Percentiles rank a stretch among this genome's conserved stretches.
These are phyloP conservation scores for Debaryomycetaceae sp. DNA, from an alignment of 1,139 yeast species.

Conservation along the genomic window DNA sequence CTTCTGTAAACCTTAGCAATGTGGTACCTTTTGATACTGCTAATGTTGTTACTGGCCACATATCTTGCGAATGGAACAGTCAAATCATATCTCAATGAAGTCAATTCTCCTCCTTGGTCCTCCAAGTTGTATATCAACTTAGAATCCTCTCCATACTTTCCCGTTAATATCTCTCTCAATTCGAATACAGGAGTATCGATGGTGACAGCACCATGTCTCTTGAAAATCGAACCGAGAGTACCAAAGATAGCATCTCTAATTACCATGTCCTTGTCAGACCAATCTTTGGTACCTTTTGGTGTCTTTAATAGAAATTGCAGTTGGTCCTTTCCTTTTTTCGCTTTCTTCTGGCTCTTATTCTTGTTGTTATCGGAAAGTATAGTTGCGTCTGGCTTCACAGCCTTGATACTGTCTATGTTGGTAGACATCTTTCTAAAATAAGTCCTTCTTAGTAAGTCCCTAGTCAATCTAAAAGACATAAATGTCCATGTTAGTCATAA, in stretches of 20 bases:
- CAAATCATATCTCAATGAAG: slow-evolving; percentile 90
- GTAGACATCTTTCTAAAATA: slow-evolving; percentile 23
- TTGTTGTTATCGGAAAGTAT: slow-evolving; percentile 8
- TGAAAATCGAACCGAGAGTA: slow-evolving; percentile 69
- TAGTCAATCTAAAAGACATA: background rate
- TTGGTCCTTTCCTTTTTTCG: slow-evolving; percentile 28
- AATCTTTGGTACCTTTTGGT: slow-evolving; percentile 96
- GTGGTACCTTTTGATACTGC: slow-evolving; percentile 88
- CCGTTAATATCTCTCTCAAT: slow-evolving; percentile 88
- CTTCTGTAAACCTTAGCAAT: slow-evolving; percentile 97
- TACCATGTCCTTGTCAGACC: slow-evolving; percentile 98
- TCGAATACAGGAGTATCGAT: slow-evolving; percentile 98
- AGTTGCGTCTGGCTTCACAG: slow-evolving; percentile 11
- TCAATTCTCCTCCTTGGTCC: slow-evolving; percentile 97
- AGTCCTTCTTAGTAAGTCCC: slow-evolving; percentile 4
- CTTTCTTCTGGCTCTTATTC: slow-evolving; percentile 11
- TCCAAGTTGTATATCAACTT: slow-evolving; percentile 91
- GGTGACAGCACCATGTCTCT: slow-evolving; percentile 96
- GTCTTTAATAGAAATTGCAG: slow-evolving; percentile 72
- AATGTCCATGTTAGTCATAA: background rate
- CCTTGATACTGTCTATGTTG: background rate
- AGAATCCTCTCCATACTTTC: slow-evolving; percentile 97
- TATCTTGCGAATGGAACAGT: slow-evolving; percentile 97
- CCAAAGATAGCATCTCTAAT: slow-evolving; percentile 83
- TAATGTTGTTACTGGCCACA: slow-evolving; percentile 91